A percentile compares a stretch with the other conserved stretches of the same genome.
Evolutionary conservation across 2,329 filamentous ascomycete genomes (phyloP).

Genomic region (Alternaria incomplexa): DNA sequence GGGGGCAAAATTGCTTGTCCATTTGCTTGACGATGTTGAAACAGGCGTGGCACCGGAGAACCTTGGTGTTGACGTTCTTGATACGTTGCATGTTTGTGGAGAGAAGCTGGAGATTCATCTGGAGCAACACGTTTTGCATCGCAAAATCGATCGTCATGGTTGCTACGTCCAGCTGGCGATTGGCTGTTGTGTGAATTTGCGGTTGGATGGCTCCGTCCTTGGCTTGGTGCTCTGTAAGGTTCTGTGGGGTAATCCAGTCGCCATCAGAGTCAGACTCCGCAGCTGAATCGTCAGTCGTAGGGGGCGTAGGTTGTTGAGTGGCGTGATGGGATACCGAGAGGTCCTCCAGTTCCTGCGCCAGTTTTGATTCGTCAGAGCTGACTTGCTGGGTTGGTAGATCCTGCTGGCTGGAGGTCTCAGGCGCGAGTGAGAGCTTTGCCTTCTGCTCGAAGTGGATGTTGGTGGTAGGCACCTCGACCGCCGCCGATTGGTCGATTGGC

Average conservation of each 20-base stretch:
- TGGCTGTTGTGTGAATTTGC: constrained; percentile 54
- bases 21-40: constrained; percentile 86
- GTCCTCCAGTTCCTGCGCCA: constrained; percentile 27
- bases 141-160: constrained; percentile 94
- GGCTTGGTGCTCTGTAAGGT: constrained; percentile 83
- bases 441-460: constrained; percentile 11
- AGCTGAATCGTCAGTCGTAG: constrained; percentile 20
- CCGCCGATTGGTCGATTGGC: constrained; percentile 2
- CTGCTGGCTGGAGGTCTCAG: background rate
- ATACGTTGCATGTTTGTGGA: constrained; percentile 81
- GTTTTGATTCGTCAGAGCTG: background rate
- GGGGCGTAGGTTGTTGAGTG: constrained; percentile 24
- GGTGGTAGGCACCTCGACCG: background rate
- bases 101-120: constrained; percentile 91
- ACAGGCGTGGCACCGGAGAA: constrained; percentile 81
- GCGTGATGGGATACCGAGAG: constrained; percentile 24
- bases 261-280: constrained; percentile 42
- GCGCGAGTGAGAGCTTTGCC: background rate
- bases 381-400: background rate
- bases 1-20: constrained; percentile 88
- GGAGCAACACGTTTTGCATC: constrained; percentile 95
- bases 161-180: constrained; percentile 79
- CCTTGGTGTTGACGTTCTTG: constrained; percentile 83
- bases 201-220: constrained; percentile 58
- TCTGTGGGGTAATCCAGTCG: constrained; percentile 94